Evolutionary conservation across 805 yeast species (phyloP).

Genomic region (Pichia cabralensis): DNA sequence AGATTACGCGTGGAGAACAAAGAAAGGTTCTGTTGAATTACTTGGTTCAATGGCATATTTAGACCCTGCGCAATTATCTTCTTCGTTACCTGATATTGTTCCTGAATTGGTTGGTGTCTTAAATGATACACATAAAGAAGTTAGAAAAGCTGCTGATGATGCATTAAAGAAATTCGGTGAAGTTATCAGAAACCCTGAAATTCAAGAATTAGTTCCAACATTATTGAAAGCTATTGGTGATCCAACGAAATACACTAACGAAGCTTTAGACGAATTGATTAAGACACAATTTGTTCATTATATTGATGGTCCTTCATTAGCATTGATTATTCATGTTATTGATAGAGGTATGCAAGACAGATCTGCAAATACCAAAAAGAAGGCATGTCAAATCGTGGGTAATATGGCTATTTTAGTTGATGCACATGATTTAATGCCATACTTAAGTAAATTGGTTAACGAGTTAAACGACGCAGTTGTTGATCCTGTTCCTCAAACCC

Average conservation of each 20-base stretch:
- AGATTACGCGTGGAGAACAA: constrained; percentile 90
- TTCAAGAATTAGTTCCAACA: constrained; percentile 80
- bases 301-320: constrained; percentile 96
- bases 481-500: constrained; percentile 94
- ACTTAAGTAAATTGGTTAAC: constrained; percentile 62
- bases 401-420: constrained; percentile 97
- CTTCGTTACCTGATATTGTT: constrained; percentile 79
- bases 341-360: constrained; percentile 93
- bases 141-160: constrained; percentile 87
- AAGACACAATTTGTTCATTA: constrained; percentile 93
- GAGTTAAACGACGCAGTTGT: constrained; percentile 93
- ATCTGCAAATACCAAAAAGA: constrained; percentile 85
- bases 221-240: constrained; percentile 91
- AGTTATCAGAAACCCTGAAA: constrained; percentile 95
- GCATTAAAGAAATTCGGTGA: constrained; percentile 89
- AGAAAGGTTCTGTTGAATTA: constrained; percentile 92
- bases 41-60: constrained; percentile 97
- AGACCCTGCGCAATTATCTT: constrained; percentile 87
- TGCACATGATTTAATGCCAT: constrained; percentile 74
- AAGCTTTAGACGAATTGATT: constrained; percentile 75
- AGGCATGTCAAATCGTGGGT: constrained; percentile 97
- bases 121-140: constrained; percentile 94
- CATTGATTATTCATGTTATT: constrained; percentile 86
- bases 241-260: constrained; percentile 84
- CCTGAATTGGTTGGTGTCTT: constrained; percentile 95